Evolutionary conservation across 2,329 filamentous ascomycete genomes (phyloP).

Genomic region (Chrysoporthe austroafricana): DNA sequence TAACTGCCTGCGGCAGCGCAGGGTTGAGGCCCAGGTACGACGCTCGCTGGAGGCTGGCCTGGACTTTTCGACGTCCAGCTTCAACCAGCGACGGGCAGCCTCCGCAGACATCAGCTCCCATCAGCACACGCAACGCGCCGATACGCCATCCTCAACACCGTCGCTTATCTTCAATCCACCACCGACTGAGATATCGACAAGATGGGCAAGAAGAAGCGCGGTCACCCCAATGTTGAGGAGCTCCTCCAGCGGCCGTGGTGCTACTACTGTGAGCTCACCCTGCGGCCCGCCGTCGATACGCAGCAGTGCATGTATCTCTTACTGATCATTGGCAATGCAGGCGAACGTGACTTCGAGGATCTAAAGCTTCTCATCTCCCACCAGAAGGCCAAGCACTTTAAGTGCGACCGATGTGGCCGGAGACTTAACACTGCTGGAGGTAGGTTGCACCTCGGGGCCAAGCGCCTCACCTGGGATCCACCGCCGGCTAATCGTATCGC

Average conservation of each 20-base stretch:
- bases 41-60: background rate
- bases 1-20: background rate
- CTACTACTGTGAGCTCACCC: constrained; percentile 77
- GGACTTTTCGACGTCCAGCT: constrained; percentile 23
- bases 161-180: background rate
- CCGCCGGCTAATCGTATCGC: constrained; percentile 24
- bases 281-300: constrained; percentile 9
- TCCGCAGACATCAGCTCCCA: constrained; percentile 14
- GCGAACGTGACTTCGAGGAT: constrained; percentile 96
- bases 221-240: constrained; percentile 85
- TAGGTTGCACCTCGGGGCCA: constrained; percentile 45
- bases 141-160: background rate
- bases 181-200: constrained; percentile 33
- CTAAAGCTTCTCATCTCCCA: constrained; percentile 95
- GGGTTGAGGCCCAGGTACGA: background rate
- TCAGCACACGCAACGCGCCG: background rate
- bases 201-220: constrained; percentile 91
- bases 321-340: constrained; percentile 42
- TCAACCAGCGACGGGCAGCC: background rate
- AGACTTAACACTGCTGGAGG: constrained; percentile 93
- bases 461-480: background rate
- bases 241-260: constrained; percentile 89
- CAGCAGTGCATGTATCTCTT: background rate
- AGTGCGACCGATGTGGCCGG: constrained; percentile 88
- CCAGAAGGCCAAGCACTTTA: constrained; percentile 99